Evolutionary conservation across 495 filamentous ascomycete species (phyloP).

Genomic region (Talaromyces proteolyticus): DNA sequence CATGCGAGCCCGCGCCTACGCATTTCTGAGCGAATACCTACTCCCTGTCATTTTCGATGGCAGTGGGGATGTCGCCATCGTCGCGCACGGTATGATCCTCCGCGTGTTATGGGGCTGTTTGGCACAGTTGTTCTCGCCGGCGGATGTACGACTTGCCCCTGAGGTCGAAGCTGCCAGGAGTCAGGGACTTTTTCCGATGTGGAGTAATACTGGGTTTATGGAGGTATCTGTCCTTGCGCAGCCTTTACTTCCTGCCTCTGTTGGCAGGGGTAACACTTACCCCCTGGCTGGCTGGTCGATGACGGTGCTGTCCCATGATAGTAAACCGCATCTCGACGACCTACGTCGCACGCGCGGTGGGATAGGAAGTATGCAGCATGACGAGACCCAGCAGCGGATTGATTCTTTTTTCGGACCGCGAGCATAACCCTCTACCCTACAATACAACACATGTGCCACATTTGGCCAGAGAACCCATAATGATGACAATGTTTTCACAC

Average conservation of each 20-base stretch:
- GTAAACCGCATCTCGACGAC: conserved; percentile 59
- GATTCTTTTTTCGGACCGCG: conserved; percentile 64
- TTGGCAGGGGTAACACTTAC: not conserved
- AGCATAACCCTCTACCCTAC: not conserved
- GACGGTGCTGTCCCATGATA: conserved; percentile 30
- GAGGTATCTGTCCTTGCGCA: conserved; percentile 46
- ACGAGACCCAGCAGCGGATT: conserved; percentile 64
- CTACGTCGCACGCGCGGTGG: conserved; percentile 67
- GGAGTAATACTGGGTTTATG: conserved; percentile 63
- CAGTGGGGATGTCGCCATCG: conserved; percentile 47
- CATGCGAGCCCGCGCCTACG: conserved; percentile 55
- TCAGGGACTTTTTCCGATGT: conserved; percentile 34
- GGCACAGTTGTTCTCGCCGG: conserved; percentile 43
- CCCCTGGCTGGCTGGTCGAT: conserved; percentile 16
- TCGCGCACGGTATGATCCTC: conserved; percentile 78
- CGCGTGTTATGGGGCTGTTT: conserved; percentile 59
- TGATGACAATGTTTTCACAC: conserved; percentile 52
- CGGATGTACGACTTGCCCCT: conserved; percentile 22
- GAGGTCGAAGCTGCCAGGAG: conserved; percentile 10
- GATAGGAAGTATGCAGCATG: conserved; percentile 68
- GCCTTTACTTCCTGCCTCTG: not conserved
- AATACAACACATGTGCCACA: not conserved
- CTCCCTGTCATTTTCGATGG: conserved; percentile 44
- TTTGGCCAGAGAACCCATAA: conserved; percentile 6
- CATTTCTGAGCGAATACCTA: conserved; percentile 58